Conservation (phyloP, 164 flowering plant species). For the Aristolochia contorta region DNA sequence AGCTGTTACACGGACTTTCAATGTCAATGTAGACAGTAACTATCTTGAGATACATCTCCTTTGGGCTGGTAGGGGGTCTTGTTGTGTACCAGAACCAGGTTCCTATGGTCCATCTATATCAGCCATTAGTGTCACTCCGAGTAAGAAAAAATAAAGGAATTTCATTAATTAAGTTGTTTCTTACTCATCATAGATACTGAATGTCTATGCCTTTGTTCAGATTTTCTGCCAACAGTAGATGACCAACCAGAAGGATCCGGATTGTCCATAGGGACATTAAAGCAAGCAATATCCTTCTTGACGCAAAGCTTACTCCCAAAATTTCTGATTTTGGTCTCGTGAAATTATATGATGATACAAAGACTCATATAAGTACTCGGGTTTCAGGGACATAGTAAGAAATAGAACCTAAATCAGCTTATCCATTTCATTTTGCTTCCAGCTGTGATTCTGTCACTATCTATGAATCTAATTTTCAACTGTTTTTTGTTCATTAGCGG, state of each 20-base stretch:
- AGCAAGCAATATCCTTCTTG: slow-evolving; percentile 74
- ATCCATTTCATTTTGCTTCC: no score
- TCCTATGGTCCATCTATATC: slow-evolving; percentile 80
- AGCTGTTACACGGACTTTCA: slow-evolving; percentile 35
- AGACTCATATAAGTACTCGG: slow-evolving; percentile 13
- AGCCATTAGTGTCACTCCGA: slow-evolving; percentile 67
- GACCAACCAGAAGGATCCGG: slow-evolving; percentile 36
- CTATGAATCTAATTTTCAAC: no score
- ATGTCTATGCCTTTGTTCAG: slow-evolving; percentile 21
- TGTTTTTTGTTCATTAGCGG: no score
- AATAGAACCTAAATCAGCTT: no score
- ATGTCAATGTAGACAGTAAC: slow-evolving; percentile 42
- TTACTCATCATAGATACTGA: no score
- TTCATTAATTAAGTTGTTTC: no score
- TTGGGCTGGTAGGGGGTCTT: slow-evolving; percentile 97
- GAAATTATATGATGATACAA: slow-evolving; percentile 14
- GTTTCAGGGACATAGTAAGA: slow-evolving; percentile 18
- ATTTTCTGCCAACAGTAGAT: slow-evolving; percentile 49
- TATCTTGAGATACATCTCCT: slow-evolving; percentile 75
- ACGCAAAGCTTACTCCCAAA: slow-evolving; percentile 16
- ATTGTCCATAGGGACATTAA: slow-evolving; percentile 77
- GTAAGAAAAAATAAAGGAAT: slow-evolving; percentile 23
- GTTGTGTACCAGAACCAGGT: slow-evolving; percentile 69
- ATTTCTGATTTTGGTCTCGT: slow-evolving; percentile 20
- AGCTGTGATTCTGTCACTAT: no score